Evolutionary conservation across 1,139 yeast species (phyloP).

Genomic region (Geotrichum bryndzae): DNA sequence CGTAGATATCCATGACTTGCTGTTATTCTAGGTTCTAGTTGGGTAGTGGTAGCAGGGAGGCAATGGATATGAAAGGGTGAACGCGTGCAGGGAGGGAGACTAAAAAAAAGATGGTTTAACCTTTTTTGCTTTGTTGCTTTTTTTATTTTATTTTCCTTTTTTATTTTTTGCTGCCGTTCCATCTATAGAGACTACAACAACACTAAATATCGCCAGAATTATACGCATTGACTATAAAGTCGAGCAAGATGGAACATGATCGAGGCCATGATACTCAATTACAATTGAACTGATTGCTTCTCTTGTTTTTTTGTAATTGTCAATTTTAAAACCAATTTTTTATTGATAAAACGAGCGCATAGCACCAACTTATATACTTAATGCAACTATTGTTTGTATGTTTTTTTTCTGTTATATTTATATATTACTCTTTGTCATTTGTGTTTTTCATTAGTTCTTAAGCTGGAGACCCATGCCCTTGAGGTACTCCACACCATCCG

Average conservation of each 20-base stretch:
- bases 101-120: background rate
- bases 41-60: background rate
- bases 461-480: constrained; percentile 38
- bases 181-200: background rate
- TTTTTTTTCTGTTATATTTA: background rate
- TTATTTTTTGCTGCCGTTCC: background rate
- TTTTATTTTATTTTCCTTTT: background rate
- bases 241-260: too few species aligned
- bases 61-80: background rate
- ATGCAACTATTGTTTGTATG: background rate
- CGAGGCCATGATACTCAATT: too few species aligned
- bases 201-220: background rate
- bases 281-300: background rate
- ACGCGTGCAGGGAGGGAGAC: background rate
- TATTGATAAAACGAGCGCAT: background rate
- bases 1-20: constrained; percentile 1
- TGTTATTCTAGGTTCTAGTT: background rate
- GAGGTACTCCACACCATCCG: constrained; percentile 35
- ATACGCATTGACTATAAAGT: too few species aligned
- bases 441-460: background rate
- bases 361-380: background rate
- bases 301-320: background rate
- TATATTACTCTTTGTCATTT: background rate
- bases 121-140: background rate
- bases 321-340: background rate